phyloP scores from a whole-genome alignment of 179 eudicot species.

The Beta macrorhiza region DNA sequence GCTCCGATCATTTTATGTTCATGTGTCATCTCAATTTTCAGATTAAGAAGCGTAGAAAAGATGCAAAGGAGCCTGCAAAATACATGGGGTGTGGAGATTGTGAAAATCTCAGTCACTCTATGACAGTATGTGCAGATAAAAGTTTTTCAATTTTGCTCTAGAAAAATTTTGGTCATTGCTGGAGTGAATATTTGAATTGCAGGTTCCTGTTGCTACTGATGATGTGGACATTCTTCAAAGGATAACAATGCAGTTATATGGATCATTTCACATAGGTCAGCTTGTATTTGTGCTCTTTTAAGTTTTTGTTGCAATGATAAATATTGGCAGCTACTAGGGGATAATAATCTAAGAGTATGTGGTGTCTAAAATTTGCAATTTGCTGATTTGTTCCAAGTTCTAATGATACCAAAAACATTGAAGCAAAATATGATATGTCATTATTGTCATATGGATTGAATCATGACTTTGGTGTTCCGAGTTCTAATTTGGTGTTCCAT shows the following conservation, averaged over 20 bases:
- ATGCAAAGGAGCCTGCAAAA: conserved; percentile 84
- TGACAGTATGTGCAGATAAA: conserved; percentile 51
- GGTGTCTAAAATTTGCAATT: background rate
- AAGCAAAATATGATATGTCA: too few relatives aligned
- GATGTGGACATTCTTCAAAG: conserved; percentile 76
- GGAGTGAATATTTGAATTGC: conserved; percentile 13
- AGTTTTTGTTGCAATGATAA: background rate
- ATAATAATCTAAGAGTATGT: background rate
- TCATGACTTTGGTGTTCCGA: background rate
- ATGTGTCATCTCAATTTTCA: conserved; percentile 22
- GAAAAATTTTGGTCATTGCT: background rate
- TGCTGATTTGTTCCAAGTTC: background rate
- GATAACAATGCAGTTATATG: conserved; percentile 67
- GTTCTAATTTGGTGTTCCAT: background rate
- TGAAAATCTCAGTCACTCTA: conserved; percentile 84
- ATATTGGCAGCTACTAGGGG: background rate
- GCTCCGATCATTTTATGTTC: background rate
- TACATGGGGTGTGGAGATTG: conserved; percentile 95
- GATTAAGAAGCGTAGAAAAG: conserved; percentile 85
- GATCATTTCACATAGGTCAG: conserved; percentile 67
- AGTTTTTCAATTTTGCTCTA: background rate
- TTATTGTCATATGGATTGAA: too few relatives aligned
- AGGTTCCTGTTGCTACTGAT: conserved; percentile 90
- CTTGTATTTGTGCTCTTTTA: background rate
- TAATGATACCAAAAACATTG: too few relatives aligned